Base-by-base conservation (phyloP, 2,329 filamentous ascomycete genomes). In the Pseudogymnoascus sp. region DNA sequence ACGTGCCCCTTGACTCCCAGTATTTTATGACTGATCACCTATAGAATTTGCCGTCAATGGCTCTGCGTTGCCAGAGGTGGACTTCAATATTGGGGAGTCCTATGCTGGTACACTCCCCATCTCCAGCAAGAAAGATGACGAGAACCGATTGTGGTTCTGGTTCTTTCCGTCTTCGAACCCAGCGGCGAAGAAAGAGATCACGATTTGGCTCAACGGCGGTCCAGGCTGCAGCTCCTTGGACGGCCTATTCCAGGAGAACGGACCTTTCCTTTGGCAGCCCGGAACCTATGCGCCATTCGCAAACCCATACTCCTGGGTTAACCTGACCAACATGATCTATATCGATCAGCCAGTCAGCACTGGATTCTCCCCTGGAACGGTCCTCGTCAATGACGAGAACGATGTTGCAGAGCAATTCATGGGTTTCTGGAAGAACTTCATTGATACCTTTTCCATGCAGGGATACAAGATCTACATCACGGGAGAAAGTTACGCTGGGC, bases 141-240 rank as follows among this genome's bases (percentile, higher is more conserved):
- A 75, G 0, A 74, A 76, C 14, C 70, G 77, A 66, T 70, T 82
- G n/a, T 82, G 77, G 73, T 82, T 83, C 70, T 82, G 80, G 80
- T 83, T 81, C 71, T 82, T 81, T 66, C 81, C 81, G 3, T 79
- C 79, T 0, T 70, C 69, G n/a, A 82, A 82, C 65, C 74, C 75
- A 12, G 70, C 74, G 60, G 79, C 78, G 0, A 65, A 68, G 1
- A 76, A 82, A 25, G 71, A 77, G 4, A 68, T 85, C 37, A 79
- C 82, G 2, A 80, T 87, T 67, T 88, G 82, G 81, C 77, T 88
- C 65, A 86, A 85, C 69, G 85, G 86, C 47, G 85, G 85, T 0
- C 85, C 85, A 0, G 85, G 85, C 3, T 78, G 78, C 53, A 84
- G 81, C 67, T 85, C 83, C 63, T 77, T 87, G 75, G 77, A 82